Percentiles rank a stretch among this genome's conserved stretches.
Evolutionary conservation across 2,329 filamentous ascomycete species (phyloP).

Genomic region (Sordariomycetes sp.): DNA sequence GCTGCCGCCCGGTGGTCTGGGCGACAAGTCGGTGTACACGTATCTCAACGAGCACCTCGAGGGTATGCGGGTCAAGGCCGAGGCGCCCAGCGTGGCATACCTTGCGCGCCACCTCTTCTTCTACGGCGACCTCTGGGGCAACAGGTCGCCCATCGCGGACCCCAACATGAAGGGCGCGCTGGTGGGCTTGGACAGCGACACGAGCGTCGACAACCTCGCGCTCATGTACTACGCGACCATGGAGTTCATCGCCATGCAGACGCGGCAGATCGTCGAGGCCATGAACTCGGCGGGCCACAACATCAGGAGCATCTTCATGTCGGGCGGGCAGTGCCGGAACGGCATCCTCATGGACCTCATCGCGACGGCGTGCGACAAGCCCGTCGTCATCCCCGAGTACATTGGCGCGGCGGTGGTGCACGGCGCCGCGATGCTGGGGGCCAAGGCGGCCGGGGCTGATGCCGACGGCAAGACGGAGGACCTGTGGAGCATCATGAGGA

Average conservation of each 20-base stretch:
- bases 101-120: conserved; percentile 94
- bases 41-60: conserved; percentile 82
- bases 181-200: conserved; percentile 78
- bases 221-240: conserved; percentile 91
- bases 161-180: conserved; percentile 84
- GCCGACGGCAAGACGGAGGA: conserved; percentile 61
- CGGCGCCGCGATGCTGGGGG: conserved; percentile 95
- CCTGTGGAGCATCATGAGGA: conserved; percentile 94
- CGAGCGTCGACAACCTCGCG: conserved; percentile 74
- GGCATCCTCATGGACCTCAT: conserved; percentile 82
- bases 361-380: conserved; percentile 81
- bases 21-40: conserved; percentile 85
- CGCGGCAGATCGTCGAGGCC: conserved; percentile 81
- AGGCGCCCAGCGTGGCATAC: conserved; percentile 69
- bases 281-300: conserved; percentile 87
- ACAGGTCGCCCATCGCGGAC: conserved; percentile 87
- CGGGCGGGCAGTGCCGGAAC: conserved; percentile 94
- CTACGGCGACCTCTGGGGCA: conserved; percentile 95
- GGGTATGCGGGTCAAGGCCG: conserved; percentile 54
- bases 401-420: conserved; percentile 93
- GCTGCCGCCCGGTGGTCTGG: conserved; percentile 52
- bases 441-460: conserved; percentile 76
- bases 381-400: conserved; percentile 85
- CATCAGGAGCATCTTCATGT: conserved; percentile 96
- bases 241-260: conserved; percentile 97